A percentile compares a stretch with the other conserved stretches of the same genome.
Evolutionary conservation across 345 rosid species (phyloP).

Genomic region (Anacardium occidentale): DNA sequence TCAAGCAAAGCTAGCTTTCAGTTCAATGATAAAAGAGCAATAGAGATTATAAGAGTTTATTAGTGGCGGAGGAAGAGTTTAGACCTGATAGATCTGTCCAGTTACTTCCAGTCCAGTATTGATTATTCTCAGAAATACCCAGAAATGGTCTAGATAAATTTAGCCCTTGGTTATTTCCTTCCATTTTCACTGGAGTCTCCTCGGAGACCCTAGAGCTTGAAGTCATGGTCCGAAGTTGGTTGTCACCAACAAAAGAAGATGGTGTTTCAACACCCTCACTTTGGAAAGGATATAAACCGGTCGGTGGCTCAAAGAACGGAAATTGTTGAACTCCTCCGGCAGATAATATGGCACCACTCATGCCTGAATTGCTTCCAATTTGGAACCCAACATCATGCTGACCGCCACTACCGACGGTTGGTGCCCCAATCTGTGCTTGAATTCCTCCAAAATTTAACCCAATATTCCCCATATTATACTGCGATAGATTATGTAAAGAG

Average conservation of each 20-base stretch:
- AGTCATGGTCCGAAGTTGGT: slow-evolving; percentile 29
- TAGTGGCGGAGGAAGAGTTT: slow-evolving; percentile 36
- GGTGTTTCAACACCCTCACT: slow-evolving; percentile 46
- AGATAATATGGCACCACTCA: slow-evolving; percentile 28
- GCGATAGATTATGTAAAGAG: slow-evolving; percentile 42
- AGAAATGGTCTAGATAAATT: slow-evolving; percentile 39
- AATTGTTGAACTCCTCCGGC: slow-evolving; percentile 43
- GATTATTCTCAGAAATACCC: slow-evolving; percentile 40
- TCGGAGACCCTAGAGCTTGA: slow-evolving; percentile 58
- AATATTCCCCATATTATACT: slow-evolving; percentile 44
- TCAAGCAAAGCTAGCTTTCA: slow-evolving; percentile 16
- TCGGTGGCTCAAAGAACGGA: slow-evolving; percentile 45
- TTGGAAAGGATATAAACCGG: slow-evolving; percentile 41
- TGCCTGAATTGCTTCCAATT: slow-evolving; percentile 36
- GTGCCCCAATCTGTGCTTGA: slow-evolving; percentile 30
- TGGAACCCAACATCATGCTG: slow-evolving; percentile 48
- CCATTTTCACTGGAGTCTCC: slow-evolving; percentile 54
- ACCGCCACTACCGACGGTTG: slow-evolving; percentile 27
- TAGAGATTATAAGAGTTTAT: slow-evolving; percentile 28
- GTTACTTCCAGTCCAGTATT: slow-evolving; percentile 42
- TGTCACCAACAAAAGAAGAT: slow-evolving; percentile 33
- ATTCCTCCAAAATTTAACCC: slow-evolving; percentile 55
- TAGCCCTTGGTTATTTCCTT: slow-evolving; percentile 35
- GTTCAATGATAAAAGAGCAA: neutral
- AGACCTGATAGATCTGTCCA: slow-evolving; percentile 57